Conservation (phyloP, 2,329 filamentous ascomycete species). For the Orbilia brochopaga region DNA sequence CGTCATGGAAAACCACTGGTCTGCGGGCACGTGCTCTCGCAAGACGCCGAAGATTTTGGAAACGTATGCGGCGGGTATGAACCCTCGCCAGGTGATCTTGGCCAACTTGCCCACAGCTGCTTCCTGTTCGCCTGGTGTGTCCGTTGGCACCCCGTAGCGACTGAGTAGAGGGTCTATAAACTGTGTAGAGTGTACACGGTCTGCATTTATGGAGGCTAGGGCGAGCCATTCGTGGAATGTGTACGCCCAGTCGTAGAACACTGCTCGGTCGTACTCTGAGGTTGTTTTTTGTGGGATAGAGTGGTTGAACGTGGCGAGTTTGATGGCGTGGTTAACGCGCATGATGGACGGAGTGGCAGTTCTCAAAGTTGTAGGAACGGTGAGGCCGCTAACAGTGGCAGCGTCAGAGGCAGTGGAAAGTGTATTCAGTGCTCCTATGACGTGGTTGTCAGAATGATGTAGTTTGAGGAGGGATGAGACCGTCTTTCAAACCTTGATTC, state of each 20-base stretch:
- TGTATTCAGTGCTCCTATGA: constrained; percentile 54
- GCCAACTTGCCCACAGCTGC: constrained; percentile 29
- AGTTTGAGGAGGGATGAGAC: background rate
- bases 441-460: background rate
- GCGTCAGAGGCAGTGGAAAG: constrained; percentile 53
- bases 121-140: background rate
- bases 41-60: constrained; percentile 37
- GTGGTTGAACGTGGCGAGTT: constrained; percentile 36
- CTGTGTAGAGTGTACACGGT: constrained; percentile 65
- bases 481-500: constrained; percentile 59
- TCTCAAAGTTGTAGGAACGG: constrained; percentile 20
- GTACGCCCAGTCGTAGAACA: constrained; percentile 68
- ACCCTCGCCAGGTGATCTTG: constrained; percentile 52
- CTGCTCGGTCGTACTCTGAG: constrained; percentile 59
- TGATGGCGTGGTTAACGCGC: constrained; percentile 10
- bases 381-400: constrained; percentile 17
- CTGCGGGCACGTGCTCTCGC: constrained; percentile 6
- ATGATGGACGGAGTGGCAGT: constrained; percentile 8
- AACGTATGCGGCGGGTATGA: constrained; percentile 53
- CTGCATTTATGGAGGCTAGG: constrained; percentile 71
- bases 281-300: constrained; percentile 52
- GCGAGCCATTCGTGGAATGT: constrained; percentile 77
- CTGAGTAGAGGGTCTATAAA: constrained; percentile 72
- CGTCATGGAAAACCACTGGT: constrained; percentile 52
- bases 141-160: constrained; percentile 31